phyloP scores from a whole-genome alignment of 352 stramenopile species.

The Globisporangium ultimum region DNA sequence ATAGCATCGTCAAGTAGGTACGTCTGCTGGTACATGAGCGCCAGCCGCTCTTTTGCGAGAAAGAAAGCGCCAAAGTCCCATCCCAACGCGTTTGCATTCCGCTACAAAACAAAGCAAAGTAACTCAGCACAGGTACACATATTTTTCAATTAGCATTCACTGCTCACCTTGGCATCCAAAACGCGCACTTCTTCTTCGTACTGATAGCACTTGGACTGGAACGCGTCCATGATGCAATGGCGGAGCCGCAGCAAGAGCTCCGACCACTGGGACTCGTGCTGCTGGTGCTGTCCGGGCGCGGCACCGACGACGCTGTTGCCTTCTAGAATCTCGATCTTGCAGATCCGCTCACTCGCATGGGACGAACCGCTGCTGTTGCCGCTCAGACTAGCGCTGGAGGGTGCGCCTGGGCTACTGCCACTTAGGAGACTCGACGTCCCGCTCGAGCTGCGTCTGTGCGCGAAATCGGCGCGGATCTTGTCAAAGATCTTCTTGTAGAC shows the following conservation, averaged over 20 bases:
- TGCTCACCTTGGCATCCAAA: slow-evolving; percentile 54
- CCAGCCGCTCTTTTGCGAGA: slow-evolving; percentile 70
- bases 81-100: slow-evolving; percentile 25
- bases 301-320: slow-evolving; percentile 58
- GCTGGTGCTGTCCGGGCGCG: slow-evolving; percentile 49
- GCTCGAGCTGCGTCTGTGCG: slow-evolving; percentile 30
- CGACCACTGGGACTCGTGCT: slow-evolving; percentile 79
- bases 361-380: slow-evolving; percentile 7
- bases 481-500: slow-evolving; percentile 85
- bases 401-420: slow-evolving; percentile 6
- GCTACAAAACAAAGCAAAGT: slow-evolving; percentile 15
- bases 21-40: slow-evolving; percentile 83
- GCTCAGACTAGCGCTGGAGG: neutral
- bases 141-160: neutral
- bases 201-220: slow-evolving; percentile 72
- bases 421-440: slow-evolving; percentile 10
- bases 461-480: slow-evolving; percentile 59
- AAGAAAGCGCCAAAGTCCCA: slow-evolving; percentile 86
- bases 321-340: slow-evolving; percentile 80
- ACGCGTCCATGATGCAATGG: slow-evolving; percentile 82
- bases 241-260: slow-evolving; percentile 62
- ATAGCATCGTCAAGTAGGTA: slow-evolving; percentile 81
- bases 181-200: slow-evolving; percentile 73
- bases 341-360: slow-evolving; percentile 51
- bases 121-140: neutral